A percentile compares a stretch with the other conserved stretches of the same genome.
These are phyloP conservation scores for Sporobolomyces pararoseus DNA, from an alignment of 768 basidiomycete genomes.

Conservation along the genomic window DNA sequence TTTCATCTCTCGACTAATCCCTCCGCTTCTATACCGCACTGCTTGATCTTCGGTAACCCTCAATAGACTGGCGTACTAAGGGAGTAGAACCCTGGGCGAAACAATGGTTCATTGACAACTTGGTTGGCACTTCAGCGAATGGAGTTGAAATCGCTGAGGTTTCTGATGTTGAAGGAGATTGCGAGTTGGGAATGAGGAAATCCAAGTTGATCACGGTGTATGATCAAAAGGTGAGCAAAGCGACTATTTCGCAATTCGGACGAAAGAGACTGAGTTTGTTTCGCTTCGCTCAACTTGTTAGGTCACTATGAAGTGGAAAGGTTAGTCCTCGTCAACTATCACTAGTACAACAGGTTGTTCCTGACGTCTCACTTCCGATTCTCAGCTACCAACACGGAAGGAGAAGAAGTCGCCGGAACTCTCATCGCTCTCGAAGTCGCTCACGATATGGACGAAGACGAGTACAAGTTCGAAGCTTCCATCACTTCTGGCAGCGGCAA, in stretches of 20 bases:
- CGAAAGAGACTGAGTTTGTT: background rate
- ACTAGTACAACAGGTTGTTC: no score
- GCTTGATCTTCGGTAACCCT: background rate
- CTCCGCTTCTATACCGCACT: background rate
- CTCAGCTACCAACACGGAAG: conserved; percentile 14
- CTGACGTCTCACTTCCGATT: no score
- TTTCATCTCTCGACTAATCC: background rate
- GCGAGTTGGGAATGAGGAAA: conserved; percentile 39
- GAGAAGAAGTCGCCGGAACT: conserved; percentile 22
- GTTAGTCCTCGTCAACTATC: background rate
- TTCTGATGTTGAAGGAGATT: conserved; percentile 42
- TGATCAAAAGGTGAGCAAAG: conserved; percentile 37
- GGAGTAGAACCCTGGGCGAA: conserved; percentile 43
- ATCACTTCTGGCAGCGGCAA: conserved; percentile 28
- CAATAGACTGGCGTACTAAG: conserved; percentile 42
- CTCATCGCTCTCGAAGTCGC: conserved; percentile 42
- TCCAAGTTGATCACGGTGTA: conserved; percentile 44
- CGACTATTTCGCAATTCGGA: background rate
- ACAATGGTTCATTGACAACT: conserved; percentile 32
- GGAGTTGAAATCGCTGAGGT: conserved; percentile 37
- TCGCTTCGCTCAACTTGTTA: background rate
- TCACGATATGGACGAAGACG: conserved; percentile 47
- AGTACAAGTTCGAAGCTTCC: conserved; percentile 43
- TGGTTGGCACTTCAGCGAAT: conserved; percentile 27
- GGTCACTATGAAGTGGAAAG: conserved; percentile 29